Base-by-base conservation (phyloP, 345 rosid genomes). In the Arabidopsis arenosa region DNA sequence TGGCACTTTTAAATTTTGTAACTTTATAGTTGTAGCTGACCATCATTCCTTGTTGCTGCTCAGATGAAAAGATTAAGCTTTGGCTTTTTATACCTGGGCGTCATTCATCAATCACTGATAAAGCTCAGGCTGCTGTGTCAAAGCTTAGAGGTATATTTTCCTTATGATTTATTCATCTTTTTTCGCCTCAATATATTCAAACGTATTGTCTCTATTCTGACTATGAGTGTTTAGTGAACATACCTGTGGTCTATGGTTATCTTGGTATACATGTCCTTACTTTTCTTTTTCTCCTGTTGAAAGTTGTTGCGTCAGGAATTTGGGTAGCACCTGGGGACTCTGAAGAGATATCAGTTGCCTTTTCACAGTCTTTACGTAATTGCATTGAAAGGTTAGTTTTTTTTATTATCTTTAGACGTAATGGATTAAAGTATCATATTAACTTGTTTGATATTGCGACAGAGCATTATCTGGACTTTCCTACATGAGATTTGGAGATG, bases 251-350 rank as follows among this genome's bases (percentile, higher is more conserved):
- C 21, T 54, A 56, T 51, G 66, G 15, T 69, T 73, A 9, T 54
- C 17, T 39, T 75, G 43, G 56, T 43, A 47, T 57, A 43, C 7
- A 15, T 57, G 63, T 14, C 37, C 55, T 79, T 57, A 37, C 48
- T 53, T 53, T 66, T 30, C 57, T 74, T 75, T 73, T 77, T 75
- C 59, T 78, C 73, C 41, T 48, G 30, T 64, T 81, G 74, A 48
- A 76, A 95, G 99, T 86, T 83, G 90, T 92, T 75, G 90, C 99
- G 60, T 88, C 96, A 39, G 99, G 99, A 78, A 80, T 87, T 74
- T 96, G 99, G 99, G 80, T 87, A 77, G 92, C 98, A 77, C 98
- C 99, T 81, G 99, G 99, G 72, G 98, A 93, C 80, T 88, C 96
- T 14, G 98, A 96, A 82, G 98, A 93, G 91, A 86, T 96, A 75